Conservation (phyloP, 2,329 filamentous ascomycete species). For the Geosmithia flava region DNA sequence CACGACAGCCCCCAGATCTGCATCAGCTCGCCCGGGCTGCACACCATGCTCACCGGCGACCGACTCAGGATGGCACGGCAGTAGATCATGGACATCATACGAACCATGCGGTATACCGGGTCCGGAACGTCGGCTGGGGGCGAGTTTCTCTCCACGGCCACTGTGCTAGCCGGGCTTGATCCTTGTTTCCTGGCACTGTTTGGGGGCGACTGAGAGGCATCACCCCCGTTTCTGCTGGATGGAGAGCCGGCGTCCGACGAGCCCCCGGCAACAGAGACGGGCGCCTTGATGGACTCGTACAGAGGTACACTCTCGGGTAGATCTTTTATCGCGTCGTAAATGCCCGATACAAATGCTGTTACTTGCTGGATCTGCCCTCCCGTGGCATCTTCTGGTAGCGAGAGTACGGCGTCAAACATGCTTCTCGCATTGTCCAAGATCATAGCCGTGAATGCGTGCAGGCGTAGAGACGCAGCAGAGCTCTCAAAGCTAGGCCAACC, state of each 20-base stretch:
- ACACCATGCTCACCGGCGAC: conserved; percentile 25
- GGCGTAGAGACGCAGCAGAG: conserved; percentile 24
- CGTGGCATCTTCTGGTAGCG: conserved; percentile 20
- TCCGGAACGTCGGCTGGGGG: conserved; percentile 16
- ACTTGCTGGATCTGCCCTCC: conserved; percentile 24
- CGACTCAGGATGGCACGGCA: conserved; percentile 29
- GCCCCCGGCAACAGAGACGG: conserved; percentile 4
- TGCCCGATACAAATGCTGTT: conserved; percentile 22
- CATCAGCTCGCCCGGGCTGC: conserved; percentile 24
- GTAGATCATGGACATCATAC: conserved; percentile 33
- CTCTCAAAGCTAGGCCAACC: conserved; percentile 27
- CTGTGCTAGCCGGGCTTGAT: not conserved
- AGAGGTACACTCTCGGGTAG: conserved; percentile 15
- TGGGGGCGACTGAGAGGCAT: not conserved
- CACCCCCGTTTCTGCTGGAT: not conserved
- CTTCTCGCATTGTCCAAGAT: conserved; percentile 40
- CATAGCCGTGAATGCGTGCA: conserved; percentile 32
- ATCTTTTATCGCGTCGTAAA: conserved; percentile 23
- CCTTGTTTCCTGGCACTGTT: not conserved
- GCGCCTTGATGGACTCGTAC: not conserved
- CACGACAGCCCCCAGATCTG: conserved; percentile 33
- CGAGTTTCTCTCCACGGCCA: not conserved
- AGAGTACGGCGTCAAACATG: conserved; percentile 28
- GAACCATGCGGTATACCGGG: conserved; percentile 32
- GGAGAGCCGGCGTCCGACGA: conserved; percentile 1